phyloP scores from a whole-genome alignment of 257 asterid species.

The Gardenia jasminoides region DNA sequence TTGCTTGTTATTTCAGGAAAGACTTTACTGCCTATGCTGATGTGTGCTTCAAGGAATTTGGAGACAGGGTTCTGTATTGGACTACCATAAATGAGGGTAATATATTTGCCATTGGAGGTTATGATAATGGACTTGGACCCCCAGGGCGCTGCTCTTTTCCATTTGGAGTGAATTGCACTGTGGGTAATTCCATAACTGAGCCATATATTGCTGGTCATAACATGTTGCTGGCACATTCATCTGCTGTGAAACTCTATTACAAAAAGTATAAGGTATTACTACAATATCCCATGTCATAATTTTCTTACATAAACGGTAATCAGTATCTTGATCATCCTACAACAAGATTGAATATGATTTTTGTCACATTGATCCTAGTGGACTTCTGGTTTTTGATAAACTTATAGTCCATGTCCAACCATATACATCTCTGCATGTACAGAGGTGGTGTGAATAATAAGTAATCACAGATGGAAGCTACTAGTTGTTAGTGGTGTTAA shows the following conservation, averaged over 20 bases:
- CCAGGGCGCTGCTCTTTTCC: constrained; percentile 17
- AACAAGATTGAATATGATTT: too few relatives aligned
- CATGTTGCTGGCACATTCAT: constrained; percentile 10
- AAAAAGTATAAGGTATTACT: constrained; percentile 23
- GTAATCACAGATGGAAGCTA: too few relatives aligned
- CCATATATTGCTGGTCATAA: constrained; percentile 45
- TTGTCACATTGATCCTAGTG: too few relatives aligned
- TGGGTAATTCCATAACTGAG: constrained; percentile 37
- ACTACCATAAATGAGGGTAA: constrained; percentile 56
- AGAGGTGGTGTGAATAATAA: too few relatives aligned
- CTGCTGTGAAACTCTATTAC: constrained; percentile 36
- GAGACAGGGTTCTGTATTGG: constrained; percentile 52
- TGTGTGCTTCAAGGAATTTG: constrained; percentile 57
- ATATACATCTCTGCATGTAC: too few relatives aligned
- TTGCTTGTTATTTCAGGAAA: constrained; percentile 27
- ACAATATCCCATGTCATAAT: too few relatives aligned
- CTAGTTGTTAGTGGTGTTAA: too few relatives aligned
- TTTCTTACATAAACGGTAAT: too few relatives aligned
- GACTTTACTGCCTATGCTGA: constrained; percentile 50
- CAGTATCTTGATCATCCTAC: too few relatives aligned
- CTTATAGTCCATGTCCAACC: too few relatives aligned
- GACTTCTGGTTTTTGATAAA: too few relatives aligned
- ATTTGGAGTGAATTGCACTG: not conserved
- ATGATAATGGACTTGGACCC: not conserved
- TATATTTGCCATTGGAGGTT: constrained; percentile 23